A percentile compares a stretch with the other conserved stretches of the same genome.
These are phyloP conservation scores for Peterozyma toletana DNA, from an alignment of 805 yeast species.

Conservation along the genomic window DNA sequence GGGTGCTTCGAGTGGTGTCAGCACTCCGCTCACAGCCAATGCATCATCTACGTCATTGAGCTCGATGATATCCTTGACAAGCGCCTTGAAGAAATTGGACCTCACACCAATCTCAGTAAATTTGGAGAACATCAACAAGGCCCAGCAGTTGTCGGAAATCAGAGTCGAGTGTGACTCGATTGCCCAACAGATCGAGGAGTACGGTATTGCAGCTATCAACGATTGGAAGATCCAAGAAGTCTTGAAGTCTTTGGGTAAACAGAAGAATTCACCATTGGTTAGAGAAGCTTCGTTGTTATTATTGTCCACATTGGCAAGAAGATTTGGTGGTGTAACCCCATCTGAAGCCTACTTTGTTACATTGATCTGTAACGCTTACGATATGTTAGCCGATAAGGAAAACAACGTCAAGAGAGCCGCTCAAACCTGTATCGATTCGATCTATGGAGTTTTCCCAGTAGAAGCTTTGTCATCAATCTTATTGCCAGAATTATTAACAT, in stretches of 20 bases:
- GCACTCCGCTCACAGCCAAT: slow-evolving; percentile 18
- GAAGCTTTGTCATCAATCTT: slow-evolving; percentile 75
- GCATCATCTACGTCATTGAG: slow-evolving; percentile 70
- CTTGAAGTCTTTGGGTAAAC: slow-evolving; percentile 57
- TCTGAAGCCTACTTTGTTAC: slow-evolving; percentile 68
- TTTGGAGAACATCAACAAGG: slow-evolving; percentile 43
- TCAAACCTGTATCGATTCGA: slow-evolving; percentile 65
- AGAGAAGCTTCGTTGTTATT: slow-evolving; percentile 74
- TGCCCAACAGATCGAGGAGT: slow-evolving; percentile 36
- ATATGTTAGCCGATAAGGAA: slow-evolving; percentile 80
- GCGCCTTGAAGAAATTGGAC: slow-evolving; percentile 60
- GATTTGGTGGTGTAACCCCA: slow-evolving; percentile 62
- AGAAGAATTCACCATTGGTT: slow-evolving; percentile 65
- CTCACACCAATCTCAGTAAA: slow-evolving; percentile 60
- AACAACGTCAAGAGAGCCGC: slow-evolving; percentile 80
- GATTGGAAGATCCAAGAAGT: slow-evolving; percentile 65
- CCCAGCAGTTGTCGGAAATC: slow-evolving; percentile 46
- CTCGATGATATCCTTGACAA: slow-evolving; percentile 52
- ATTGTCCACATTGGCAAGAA: slow-evolving; percentile 44
- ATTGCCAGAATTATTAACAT: slow-evolving; percentile 51
- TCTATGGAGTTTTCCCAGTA: slow-evolving; percentile 62
- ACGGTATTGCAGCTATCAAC: slow-evolving; percentile 40
- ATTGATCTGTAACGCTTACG: slow-evolving; percentile 58
- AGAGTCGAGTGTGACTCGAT: slow-evolving; percentile 47
- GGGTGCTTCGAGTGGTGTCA: slow-evolving; percentile 21